Evolutionary conservation across 108 stramenopile genomes (phyloP).

Genomic region (Nitzschia sp.): DNA sequence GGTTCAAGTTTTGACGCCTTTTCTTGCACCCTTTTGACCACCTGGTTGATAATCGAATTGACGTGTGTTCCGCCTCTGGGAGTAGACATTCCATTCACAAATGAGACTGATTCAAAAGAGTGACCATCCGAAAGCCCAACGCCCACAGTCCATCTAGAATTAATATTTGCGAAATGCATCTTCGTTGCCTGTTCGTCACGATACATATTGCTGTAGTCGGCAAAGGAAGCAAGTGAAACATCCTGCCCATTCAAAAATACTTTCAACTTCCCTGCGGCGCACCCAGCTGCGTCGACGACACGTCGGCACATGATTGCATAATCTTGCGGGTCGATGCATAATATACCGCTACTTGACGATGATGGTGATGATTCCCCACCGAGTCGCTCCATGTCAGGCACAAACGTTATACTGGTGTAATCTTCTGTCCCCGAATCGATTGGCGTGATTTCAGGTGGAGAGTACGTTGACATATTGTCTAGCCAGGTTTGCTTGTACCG

Average conservation of each 20-base stretch:
- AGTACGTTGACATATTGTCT: slow-evolving; percentile 70
- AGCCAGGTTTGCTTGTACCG: slow-evolving; percentile 69
- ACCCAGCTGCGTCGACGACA: slow-evolving; percentile 88
- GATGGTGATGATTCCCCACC: slow-evolving; percentile 5
- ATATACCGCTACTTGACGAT: neutral
- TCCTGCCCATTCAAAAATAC: slow-evolving; percentile 91
- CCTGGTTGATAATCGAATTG: slow-evolving; percentile 66
- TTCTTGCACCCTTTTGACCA: slow-evolving; percentile 69
- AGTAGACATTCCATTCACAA: slow-evolving; percentile 92
- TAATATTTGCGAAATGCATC: slow-evolving; percentile 67
- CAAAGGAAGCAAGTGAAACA: slow-evolving; percentile 82
- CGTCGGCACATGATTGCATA: slow-evolving; percentile 82
- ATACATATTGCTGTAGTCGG: slow-evolving; percentile 88
- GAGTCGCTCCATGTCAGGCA: slow-evolving; percentile 72
- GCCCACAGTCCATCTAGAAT: slow-evolving; percentile 75
- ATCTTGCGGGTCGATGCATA: slow-evolving; percentile 55
- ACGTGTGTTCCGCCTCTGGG: slow-evolving; percentile 89
- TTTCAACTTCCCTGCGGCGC: slow-evolving; percentile 63
- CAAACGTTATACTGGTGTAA: slow-evolving; percentile 79
- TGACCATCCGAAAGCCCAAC: slow-evolving; percentile 60
- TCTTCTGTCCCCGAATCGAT: slow-evolving; percentile 23
- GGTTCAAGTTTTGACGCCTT: slow-evolving; percentile 51
- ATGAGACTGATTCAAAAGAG: slow-evolving; percentile 69
- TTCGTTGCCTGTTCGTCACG: slow-evolving; percentile 58
- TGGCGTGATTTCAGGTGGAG: slow-evolving; percentile 44